These are phyloP conservation scores for Diaporthe helianthi DNA, from an alignment of 2,329 filamentous ascomycete species.

Conservation along the genomic window DNA sequence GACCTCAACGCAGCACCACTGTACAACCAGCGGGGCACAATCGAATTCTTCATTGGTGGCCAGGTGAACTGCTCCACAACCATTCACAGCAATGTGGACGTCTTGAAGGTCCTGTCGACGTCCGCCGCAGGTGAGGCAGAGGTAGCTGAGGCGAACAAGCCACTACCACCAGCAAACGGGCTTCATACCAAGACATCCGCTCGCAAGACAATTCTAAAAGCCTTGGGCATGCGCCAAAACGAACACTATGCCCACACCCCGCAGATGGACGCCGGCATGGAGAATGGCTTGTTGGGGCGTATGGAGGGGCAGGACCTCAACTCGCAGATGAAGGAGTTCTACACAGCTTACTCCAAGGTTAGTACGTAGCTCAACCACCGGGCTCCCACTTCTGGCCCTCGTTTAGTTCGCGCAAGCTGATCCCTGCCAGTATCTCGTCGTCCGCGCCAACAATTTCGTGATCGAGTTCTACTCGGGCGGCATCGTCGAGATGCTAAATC, in stretches of 20 bases:
- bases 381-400: not conserved
- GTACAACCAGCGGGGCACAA: slow-evolving; percentile 53
- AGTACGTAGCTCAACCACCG: not conserved
- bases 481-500: slow-evolving; percentile 38
- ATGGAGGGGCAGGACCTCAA: slow-evolving; percentile 40
- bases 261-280: slow-evolving; percentile 38
- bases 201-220: slow-evolving; percentile 33
- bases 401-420: not conserved
- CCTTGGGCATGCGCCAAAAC: slow-evolving; percentile 32
- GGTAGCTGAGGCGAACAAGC: slow-evolving; percentile 7
- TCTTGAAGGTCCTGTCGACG: slow-evolving; percentile 44
- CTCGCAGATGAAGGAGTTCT: slow-evolving; percentile 42
- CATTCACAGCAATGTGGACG: slow-evolving; percentile 56
- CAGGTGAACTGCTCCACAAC: slow-evolving; percentile 65
- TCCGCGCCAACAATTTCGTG: slow-evolving; percentile 38
- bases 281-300: slow-evolving; percentile 37
- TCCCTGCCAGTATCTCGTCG: slow-evolving; percentile 36
- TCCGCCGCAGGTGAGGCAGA: not conserved
- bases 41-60: slow-evolving; percentile 61
- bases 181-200: slow-evolving; percentile 19
- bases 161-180: not conserved
- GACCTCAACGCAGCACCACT: slow-evolving; percentile 48
- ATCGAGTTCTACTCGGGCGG: slow-evolving; percentile 41
- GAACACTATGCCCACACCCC: not conserved
- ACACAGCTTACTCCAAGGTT: slow-evolving; percentile 41